These are phyloP conservation scores for Micractinium sp. DNA, from an alignment of 139 green algal genomes.

Conservation along the genomic window DNA sequence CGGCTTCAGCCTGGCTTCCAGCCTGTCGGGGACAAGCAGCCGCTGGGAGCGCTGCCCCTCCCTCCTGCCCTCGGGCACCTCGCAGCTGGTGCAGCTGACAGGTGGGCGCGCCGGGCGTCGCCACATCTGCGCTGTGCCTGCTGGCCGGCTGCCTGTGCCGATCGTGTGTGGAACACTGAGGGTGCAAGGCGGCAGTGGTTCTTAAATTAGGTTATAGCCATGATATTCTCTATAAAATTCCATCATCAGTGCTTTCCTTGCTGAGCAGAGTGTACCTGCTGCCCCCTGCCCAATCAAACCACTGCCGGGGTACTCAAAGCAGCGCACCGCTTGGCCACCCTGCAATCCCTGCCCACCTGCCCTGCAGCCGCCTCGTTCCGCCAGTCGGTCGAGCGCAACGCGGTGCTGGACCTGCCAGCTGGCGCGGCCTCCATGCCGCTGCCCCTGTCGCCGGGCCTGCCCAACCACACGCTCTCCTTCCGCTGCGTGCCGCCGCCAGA, in stretches of 20 bases:
- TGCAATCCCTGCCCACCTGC: neutral
- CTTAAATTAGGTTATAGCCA: no score
- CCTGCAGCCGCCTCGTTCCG: slow-evolving; percentile 28
- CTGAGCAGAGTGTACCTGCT: no score
- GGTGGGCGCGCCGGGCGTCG: neutral
- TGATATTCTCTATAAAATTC: no score
- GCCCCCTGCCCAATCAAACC: no score
- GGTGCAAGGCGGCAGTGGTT: no score
- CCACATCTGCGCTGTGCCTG: neutral
- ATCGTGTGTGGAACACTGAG: neutral
- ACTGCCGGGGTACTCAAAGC: no score
- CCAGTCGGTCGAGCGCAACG: neutral
- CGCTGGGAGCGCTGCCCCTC: neutral
- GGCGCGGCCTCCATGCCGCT: slow-evolving; percentile 45
- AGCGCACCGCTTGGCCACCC: no score
- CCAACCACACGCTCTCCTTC: slow-evolving; percentile 34
- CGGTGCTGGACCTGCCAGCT: slow-evolving; percentile 42
- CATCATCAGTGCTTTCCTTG: no score
- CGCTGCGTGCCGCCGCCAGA: slow-evolving; percentile 17
- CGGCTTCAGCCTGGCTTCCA: neutral
- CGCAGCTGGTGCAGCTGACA: slow-evolving; percentile 9
- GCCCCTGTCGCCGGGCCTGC: slow-evolving; percentile 20
- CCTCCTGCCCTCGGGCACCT: neutral
- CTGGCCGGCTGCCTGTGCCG: neutral
- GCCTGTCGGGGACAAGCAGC: neutral